These are phyloP conservation scores for Phoma herbarum DNA, from an alignment of 2,329 filamentous ascomycete species.

Conservation along the genomic window DNA sequence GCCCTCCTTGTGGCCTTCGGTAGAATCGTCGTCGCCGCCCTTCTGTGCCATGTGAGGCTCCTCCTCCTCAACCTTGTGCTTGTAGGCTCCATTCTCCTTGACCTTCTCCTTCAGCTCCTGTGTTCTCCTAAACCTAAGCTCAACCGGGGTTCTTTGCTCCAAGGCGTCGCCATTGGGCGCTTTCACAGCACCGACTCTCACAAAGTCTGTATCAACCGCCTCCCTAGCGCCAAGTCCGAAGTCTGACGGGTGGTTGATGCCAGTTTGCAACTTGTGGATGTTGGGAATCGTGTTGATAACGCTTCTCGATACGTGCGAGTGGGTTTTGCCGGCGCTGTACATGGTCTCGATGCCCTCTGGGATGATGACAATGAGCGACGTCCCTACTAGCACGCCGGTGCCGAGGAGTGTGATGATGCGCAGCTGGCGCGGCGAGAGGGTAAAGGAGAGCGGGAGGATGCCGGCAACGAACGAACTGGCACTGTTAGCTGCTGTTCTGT, in stretches of 20 bases:
- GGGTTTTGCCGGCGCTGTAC: constrained; percentile 63
- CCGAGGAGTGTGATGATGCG: constrained; percentile 91
- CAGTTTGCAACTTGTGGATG: constrained; percentile 38
- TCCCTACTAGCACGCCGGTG: constrained; percentile 92
- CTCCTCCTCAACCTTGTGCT: constrained; percentile 30
- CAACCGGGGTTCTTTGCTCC: constrained; percentile 34
- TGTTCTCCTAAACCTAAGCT: constrained; percentile 31
- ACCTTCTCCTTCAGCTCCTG: constrained; percentile 39
- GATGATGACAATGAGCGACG: constrained; percentile 95
- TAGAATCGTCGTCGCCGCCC: constrained; percentile 51
- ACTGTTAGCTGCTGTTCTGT: constrained; percentile 23
- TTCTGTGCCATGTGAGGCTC: constrained; percentile 43
- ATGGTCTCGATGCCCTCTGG: constrained; percentile 95
- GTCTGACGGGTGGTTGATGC: constrained; percentile 34
- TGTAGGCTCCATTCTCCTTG: constrained; percentile 20
- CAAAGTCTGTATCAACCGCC: constrained; percentile 21
- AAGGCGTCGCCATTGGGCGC: constrained; percentile 32
- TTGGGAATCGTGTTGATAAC: constrained; percentile 39
- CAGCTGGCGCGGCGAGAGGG: constrained; percentile 84
- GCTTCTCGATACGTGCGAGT: constrained; percentile 33
- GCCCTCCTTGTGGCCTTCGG: constrained; percentile 49
- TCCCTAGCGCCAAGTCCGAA: constrained; percentile 36
- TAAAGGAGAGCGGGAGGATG: constrained; percentile 87
- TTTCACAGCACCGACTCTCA: constrained; percentile 31
- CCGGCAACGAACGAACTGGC: constrained; percentile 91